Evolutionary conservation across 345 rosid genomes (phyloP).

Genomic region (Nephelium lappaceum): DNA sequence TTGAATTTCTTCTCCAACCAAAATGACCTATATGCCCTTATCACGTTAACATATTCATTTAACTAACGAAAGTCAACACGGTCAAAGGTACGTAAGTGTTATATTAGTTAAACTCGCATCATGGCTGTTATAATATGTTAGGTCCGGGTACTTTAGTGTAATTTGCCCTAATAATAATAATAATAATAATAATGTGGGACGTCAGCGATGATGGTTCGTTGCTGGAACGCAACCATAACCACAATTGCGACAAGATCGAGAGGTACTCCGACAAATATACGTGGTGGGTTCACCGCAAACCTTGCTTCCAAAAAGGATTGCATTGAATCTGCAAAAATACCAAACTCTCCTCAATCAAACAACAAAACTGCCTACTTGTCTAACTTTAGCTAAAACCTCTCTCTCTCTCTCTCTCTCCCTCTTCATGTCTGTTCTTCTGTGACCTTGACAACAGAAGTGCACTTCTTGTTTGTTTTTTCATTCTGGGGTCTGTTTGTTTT

Average conservation of each 20-base stretch:
- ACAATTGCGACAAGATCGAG: constrained; percentile 22
- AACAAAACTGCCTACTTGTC: not conserved
- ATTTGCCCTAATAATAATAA: too few species aligned
- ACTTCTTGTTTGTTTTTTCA: not conserved
- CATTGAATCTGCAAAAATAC: not conserved
- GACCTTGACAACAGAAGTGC: not conserved
- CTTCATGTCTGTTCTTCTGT: not conserved
- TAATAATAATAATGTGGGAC: not conserved
- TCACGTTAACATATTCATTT: too few species aligned
- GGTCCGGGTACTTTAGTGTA: too few species aligned
- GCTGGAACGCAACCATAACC: constrained; percentile 32
- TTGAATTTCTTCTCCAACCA: too few species aligned
- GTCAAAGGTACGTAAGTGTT: too few species aligned
- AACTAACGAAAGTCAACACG: too few species aligned
- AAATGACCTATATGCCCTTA: too few species aligned
- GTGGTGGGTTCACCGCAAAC: constrained; percentile 39
- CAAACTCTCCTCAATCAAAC: not conserved
- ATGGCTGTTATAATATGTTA: too few species aligned
- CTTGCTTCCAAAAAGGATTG: not conserved
- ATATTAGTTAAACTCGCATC: too few species aligned
- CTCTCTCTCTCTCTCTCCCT: not conserved
- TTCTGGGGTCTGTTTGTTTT: constrained; percentile 5
- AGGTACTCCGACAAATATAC: constrained; percentile 11
- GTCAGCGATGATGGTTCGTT: constrained; percentile 25
- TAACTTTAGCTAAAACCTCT: not conserved